Percentiles rank a stretch among this genome's conserved stretches.
phyloP scores from a whole-genome alignment of 208 protist genomes.

The Angomonas deanei region DNA sequence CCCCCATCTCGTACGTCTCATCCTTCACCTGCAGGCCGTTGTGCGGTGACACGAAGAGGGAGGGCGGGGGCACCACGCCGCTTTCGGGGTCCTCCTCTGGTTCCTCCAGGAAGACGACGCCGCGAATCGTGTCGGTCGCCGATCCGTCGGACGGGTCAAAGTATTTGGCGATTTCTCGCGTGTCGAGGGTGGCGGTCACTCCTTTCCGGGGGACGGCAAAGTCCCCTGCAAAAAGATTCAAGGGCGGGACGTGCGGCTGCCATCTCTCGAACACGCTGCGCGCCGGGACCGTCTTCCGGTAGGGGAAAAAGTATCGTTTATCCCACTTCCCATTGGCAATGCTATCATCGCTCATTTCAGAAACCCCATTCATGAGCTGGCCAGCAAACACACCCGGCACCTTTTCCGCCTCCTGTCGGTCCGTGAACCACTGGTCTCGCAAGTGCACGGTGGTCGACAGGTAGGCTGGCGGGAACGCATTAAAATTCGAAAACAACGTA shows the following conservation, averaged over 20 bases:
- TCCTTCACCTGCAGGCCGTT: neutral
- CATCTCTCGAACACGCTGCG: slow-evolving; percentile 2
- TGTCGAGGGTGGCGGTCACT: slow-evolving; percentile 27
- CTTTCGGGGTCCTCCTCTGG: neutral
- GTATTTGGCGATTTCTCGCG: neutral
- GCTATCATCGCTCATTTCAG: slow-evolving; percentile 4
- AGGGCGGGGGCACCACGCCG: neutral
- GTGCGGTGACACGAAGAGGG: no score
- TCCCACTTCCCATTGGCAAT: slow-evolving; percentile 9
- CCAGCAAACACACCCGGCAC: neutral
- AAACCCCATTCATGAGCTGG: neutral
- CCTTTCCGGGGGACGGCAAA: slow-evolving; percentile 13
- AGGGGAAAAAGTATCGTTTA: slow-evolving; percentile 7
- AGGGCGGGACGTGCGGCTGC: neutral
- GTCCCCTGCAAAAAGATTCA: slow-evolving; percentile 37
- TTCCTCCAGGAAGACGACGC: slow-evolving; percentile 1
- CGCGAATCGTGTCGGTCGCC: neutral
- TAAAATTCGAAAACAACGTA: neutral
- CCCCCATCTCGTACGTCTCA: neutral
- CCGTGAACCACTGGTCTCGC: neutral
- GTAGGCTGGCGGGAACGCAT: neutral
- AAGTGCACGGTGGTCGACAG: neutral
- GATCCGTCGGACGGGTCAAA: neutral
- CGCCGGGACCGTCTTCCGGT: slow-evolving; percentile 3
- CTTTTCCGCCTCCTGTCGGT: neutral